phyloP scores from a whole-genome alignment of 2,329 filamentous ascomycete species.

The Davidsoniella virescens region DNA sequence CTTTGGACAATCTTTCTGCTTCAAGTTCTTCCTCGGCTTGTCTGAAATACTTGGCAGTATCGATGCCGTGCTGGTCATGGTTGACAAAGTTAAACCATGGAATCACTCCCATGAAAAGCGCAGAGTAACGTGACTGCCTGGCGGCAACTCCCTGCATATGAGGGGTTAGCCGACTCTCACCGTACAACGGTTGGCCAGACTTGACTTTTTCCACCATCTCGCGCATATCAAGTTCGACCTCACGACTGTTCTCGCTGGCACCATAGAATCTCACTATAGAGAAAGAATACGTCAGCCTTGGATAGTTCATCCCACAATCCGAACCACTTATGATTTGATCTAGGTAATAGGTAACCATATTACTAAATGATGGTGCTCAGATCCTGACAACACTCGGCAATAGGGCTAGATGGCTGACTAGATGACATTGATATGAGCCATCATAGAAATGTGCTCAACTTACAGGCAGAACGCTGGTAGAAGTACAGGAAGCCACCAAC shows the following conservation, averaged over 20 bases:
- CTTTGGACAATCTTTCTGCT: conserved; percentile 36
- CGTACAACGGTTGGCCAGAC: conserved; percentile 77
- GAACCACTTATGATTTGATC: no score
- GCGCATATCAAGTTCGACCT: conserved; percentile 89
- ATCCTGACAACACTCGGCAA: background rate
- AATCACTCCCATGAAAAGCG: conserved; percentile 65
- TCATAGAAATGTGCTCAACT: conserved; percentile 20
- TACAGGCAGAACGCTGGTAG: conserved; percentile 73
- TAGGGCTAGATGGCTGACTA: background rate
- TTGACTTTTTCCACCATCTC: conserved; percentile 98
- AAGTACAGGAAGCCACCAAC: conserved; percentile 69
- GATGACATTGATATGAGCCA: background rate
- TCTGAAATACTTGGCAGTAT: conserved; percentile 96
- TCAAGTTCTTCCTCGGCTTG: conserved; percentile 90
- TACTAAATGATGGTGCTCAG: background rate
- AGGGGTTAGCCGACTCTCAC: conserved; percentile 57
- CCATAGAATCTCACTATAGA: conserved; percentile 85
- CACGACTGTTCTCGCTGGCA: conserved; percentile 77
- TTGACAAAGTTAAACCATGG: conserved; percentile 99
- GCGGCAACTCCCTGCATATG: conserved; percentile 90
- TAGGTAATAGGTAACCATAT: background rate
- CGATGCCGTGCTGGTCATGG: conserved; percentile 86
- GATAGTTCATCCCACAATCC: background rate
- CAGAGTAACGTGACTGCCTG: conserved; percentile 82
- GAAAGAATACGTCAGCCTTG: background rate